Conservation (phyloP, 805 yeast species). For the Cyberlindnera samutprakarnensis region DNA sequence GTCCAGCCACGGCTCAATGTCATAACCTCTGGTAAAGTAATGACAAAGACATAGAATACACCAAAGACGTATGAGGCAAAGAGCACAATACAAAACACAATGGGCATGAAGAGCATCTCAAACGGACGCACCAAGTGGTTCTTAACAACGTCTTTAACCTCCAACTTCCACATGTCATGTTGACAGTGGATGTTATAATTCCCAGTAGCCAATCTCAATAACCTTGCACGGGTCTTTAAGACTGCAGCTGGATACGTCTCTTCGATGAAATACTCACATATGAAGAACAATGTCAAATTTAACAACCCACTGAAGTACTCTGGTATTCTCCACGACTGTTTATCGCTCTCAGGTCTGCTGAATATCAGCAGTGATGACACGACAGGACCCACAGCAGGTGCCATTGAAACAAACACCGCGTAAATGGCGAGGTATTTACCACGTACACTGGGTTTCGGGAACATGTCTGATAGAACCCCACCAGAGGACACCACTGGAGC, state of each 20-base stretch:
- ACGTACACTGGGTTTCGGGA: slow-evolving; percentile 34
- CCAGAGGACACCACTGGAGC: slow-evolving; percentile 56
- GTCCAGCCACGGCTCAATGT: slow-evolving; percentile 23
- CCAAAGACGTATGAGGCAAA: slow-evolving; percentile 45
- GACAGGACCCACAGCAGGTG: slow-evolving; percentile 39
- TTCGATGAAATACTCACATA: slow-evolving; percentile 29
- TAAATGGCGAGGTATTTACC: slow-evolving; percentile 48
- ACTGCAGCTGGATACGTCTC: slow-evolving; percentile 14
- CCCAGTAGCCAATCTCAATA: slow-evolving; percentile 6
- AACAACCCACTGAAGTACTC: slow-evolving; percentile 44
- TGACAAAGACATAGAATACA: slow-evolving; percentile 36
- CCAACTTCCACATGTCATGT: slow-evolving; percentile 14
- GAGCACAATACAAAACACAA: slow-evolving; percentile 34
- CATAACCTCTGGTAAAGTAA: slow-evolving; percentile 35
- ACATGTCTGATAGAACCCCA: slow-evolving; percentile 47
- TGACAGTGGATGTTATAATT: slow-evolving; percentile 12
- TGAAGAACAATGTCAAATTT: slow-evolving; percentile 23
- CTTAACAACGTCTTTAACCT: slow-evolving; percentile 9
- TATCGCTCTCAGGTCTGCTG: slow-evolving; percentile 22
- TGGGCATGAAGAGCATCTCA: slow-evolving; percentile 18
- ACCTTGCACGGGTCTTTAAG: slow-evolving; percentile 8
- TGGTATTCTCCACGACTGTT: slow-evolving; percentile 52
- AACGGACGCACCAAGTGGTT: slow-evolving; percentile 14
- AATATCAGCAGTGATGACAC: slow-evolving; percentile 41
- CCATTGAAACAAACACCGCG: slow-evolving; percentile 37